Conservation (phyloP, 139 green algal species). For the Pseudopediastrum boryanum region DNA sequence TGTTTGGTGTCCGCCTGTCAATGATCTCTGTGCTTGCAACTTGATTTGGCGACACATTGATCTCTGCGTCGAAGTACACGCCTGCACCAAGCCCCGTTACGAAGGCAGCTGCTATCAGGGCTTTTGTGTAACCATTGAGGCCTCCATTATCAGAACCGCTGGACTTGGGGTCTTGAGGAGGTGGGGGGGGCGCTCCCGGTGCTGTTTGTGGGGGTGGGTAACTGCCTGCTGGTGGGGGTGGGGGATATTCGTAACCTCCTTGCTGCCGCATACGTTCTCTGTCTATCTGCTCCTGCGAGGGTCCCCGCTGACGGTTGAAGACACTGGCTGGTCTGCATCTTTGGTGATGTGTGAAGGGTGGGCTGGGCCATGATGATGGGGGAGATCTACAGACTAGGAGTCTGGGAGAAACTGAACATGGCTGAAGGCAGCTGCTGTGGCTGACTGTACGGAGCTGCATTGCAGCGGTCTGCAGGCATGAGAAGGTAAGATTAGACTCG, state of each 20-base stretch:
- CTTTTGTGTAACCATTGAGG: constrained; percentile 51
- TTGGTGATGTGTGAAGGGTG: too few relatives aligned
- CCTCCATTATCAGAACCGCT: constrained; percentile 2
- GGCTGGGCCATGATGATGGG: too few relatives aligned
- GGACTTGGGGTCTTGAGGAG: constrained; percentile 7
- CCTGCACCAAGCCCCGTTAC: constrained; percentile 87
- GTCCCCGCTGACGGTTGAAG: background rate
- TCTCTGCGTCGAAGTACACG: constrained; percentile 78
- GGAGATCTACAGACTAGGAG: too few relatives aligned
- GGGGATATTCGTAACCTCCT: constrained; percentile 22
- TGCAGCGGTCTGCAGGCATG: too few relatives aligned
- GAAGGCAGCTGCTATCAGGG: constrained; percentile 77
- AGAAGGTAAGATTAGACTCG: too few relatives aligned
- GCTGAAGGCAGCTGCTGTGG: too few relatives aligned
- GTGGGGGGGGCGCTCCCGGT: constrained; percentile 8
- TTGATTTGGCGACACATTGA: constrained; percentile 44
- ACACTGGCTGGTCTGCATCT: too few relatives aligned
- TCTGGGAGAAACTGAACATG: too few relatives aligned
- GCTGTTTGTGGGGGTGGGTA: background rate
- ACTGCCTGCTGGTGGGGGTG: constrained; percentile 16
- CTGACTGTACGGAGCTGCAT: too few relatives aligned
- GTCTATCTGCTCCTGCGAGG: constrained; percentile 14
- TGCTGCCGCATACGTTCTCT: constrained; percentile 15
- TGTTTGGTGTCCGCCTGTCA: constrained; percentile 93
- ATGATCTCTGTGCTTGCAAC: constrained; percentile 94